Evolutionary conservation across 2,329 filamentous ascomycete species (phyloP).

Genomic region (Xylaria sp.): DNA sequence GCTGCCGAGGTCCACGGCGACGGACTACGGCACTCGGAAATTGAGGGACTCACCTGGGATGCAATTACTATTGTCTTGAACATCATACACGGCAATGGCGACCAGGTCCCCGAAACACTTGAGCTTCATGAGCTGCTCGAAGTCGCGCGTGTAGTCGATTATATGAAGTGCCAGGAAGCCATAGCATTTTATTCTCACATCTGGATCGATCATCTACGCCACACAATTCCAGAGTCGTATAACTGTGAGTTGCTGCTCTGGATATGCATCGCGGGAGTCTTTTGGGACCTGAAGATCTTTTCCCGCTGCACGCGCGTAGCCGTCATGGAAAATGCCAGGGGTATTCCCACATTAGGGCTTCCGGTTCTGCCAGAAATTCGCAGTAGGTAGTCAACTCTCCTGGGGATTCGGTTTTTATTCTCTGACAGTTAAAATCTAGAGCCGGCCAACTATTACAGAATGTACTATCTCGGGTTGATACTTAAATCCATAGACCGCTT

Average conservation of each 20-base stretch:
- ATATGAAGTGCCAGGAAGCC: not conserved
- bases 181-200: not conserved
- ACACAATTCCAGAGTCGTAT: not conserved
- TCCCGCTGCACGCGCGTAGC: not conserved
- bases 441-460: not conserved
- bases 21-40: not conserved
- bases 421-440: not conserved
- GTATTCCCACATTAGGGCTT: not conserved
- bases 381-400: not conserved
- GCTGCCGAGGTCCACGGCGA: not conserved
- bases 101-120: not conserved
- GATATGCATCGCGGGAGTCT: slow-evolving; percentile 5
- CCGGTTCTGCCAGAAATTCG: not conserved
- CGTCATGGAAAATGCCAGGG: not conserved
- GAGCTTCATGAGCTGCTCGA: not conserved
- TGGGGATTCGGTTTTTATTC: not conserved
- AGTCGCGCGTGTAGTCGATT: slow-evolving; percentile 2
- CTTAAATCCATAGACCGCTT: not conserved
- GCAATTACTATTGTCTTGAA: not conserved
- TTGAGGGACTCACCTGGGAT: not conserved
- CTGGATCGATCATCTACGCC: not conserved
- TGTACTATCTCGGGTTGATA: not conserved
- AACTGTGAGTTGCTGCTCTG: not conserved
- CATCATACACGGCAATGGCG: not conserved
- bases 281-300: not conserved